Evolutionary conservation across 2,329 filamentous ascomycete genomes (phyloP), one percentile per base, ranked within the genome.

Genomic region (Talaromyces sp.): DNA sequence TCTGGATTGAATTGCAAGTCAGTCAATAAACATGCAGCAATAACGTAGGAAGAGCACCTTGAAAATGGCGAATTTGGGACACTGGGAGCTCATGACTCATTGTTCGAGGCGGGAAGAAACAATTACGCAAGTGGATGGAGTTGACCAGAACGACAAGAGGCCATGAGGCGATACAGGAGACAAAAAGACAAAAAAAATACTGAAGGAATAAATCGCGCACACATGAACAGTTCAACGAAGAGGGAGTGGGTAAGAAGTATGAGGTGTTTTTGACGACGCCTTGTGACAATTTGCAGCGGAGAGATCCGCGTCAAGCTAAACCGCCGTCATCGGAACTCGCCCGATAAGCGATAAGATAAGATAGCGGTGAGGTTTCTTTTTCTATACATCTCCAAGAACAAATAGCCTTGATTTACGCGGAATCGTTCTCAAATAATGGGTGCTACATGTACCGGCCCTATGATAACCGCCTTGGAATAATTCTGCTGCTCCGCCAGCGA

Each of bases 401-500:
- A 8, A 21, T 11, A 46, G 7, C 1, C 17, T n/a, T 21, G 8
- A 9, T 46, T 19, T 46, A 24, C 24, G 19, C 43, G 24, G 9
- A 17, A 24, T 46, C 3, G 8, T 21, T 46, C n/a, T 46, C 11
- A 46, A 13, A 46, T 21, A 46, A 24, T 24, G 11, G 43, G 19
- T 46, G 49, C 49, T 52, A 29, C 21, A 51, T 61, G 56, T 4
- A 55, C 27, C 11, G 63, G 67, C 14, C 73, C 73, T 59, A 78
- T 75, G 6, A 77, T 67, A 56, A 91, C 80, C 58, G 88, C 86
- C 74, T 87, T 89, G 70, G 83, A 81, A 62, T 81, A 77, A 52
- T 80, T 80, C 54, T 82, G 76, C 65, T 89, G 82, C 67, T 89
- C 83, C 55, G 81, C 77, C 60, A 85, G 77, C 1, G 86, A 86